These are phyloP conservation scores for Chimonanthus praecox DNA, from an alignment of 164 flowering plant genomes.

Conservation along the genomic window DNA sequence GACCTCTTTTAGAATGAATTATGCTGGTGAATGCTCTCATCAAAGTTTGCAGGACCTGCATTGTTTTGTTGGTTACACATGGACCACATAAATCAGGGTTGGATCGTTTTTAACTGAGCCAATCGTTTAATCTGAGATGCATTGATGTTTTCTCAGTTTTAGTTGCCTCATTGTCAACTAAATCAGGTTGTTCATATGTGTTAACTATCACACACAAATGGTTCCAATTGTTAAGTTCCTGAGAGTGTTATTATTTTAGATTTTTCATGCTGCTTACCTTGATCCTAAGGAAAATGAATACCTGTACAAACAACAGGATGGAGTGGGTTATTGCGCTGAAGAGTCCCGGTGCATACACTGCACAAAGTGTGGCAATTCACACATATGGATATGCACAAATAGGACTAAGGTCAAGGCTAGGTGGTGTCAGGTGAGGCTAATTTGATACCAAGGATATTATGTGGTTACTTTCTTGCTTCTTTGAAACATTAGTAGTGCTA, in stretches of 20 bases:
- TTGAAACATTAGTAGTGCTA: not conserved
- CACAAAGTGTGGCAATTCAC: conserved; percentile 91
- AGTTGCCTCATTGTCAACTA: not conserved
- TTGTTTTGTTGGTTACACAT: no score
- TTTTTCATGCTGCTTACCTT: not conserved
- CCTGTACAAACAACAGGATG: conserved; percentile 39
- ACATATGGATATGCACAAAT: conserved; percentile 96
- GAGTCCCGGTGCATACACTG: conserved; percentile 95
- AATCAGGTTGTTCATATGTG: not conserved
- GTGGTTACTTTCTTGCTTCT: not conserved
- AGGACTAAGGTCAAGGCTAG: conserved; percentile 88
- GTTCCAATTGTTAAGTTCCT: not conserved
- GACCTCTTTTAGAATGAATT: no score
- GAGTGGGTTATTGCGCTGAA: conserved; percentile 60
- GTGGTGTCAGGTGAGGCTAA: conserved; percentile 88
- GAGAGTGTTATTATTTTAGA: not conserved
- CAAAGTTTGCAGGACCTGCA: no score
- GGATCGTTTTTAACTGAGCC: not conserved
- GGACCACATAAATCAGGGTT: no score
- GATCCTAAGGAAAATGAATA: not conserved
- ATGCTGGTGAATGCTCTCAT: no score
- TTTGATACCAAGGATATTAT: not conserved
- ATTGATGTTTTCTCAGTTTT: not conserved
- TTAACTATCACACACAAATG: not conserved
- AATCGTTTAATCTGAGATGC: not conserved